Conservation (phyloP, 2,329 filamentous ascomycete genomes). For the Xylariaceae sp. region DNA sequence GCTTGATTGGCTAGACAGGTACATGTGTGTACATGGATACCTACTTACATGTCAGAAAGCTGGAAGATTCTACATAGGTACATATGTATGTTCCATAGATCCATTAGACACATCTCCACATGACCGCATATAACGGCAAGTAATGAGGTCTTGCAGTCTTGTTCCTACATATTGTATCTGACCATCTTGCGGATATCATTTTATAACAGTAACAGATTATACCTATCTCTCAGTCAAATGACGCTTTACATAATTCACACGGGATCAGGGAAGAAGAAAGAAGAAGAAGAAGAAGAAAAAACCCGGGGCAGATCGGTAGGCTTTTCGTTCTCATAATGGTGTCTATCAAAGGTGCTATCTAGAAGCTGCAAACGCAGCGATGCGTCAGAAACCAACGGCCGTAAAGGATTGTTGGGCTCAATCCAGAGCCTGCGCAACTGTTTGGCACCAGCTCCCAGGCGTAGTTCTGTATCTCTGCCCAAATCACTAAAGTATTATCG, state of each 20-base stretch:
- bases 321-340: constrained; percentile 32
- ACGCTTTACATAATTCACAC: background rate
- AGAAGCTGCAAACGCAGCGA: constrained; percentile 37
- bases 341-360: constrained; percentile 42
- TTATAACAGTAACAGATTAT: too few species aligned
- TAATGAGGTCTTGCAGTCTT: too few species aligned
- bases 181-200: too few species aligned
- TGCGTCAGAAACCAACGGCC: constrained; percentile 34
- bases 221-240: too few species aligned
- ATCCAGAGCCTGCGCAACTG: constrained; percentile 30
- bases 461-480: constrained; percentile 30
- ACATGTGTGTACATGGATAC: background rate
- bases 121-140: too few species aligned
- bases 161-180: too few species aligned
- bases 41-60: too few species aligned
- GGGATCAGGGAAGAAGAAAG: too few species aligned
- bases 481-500: constrained; percentile 31
- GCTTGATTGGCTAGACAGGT: background rate
- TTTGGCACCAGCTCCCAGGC: constrained; percentile 27
- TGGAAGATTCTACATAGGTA: too few species aligned
- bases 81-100: too few species aligned
- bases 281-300: too few species aligned
- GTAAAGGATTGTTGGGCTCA: constrained; percentile 27
- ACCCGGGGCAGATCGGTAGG: constrained; percentile 24
- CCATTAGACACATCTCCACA: too few species aligned